Percentiles rank a stretch among this genome's conserved stretches.
Evolutionary conservation across 164 flowering plant genomes (phyloP).

Genomic region (Vitis rotundifolia): DNA sequence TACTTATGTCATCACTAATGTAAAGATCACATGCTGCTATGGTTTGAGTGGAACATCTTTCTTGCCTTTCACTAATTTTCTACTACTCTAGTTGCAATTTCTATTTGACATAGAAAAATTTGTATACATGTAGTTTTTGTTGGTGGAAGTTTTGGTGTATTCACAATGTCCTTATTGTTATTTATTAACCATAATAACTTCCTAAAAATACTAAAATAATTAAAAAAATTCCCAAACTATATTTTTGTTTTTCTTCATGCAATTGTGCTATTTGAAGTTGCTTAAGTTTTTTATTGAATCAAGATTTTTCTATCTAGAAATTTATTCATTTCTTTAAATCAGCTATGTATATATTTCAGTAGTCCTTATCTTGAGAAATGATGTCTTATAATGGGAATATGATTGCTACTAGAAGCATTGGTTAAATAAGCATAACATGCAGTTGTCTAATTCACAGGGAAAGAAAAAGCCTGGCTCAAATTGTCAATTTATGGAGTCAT

Average conservation of each 20-base stretch:
- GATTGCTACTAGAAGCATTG: no score
- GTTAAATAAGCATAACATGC: neutral
- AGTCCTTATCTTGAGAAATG: no score
- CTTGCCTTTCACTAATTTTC: neutral
- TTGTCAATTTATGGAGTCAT: slow-evolving; percentile 51
- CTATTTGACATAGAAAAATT: no score
- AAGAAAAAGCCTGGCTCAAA: slow-evolving; percentile 95
- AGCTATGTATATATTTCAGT: no score
- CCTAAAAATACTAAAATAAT: neutral
- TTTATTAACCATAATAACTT: neutral
- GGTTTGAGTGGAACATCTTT: neutral
- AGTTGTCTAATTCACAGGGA: slow-evolving; percentile 50
- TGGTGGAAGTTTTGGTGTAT: neutral
- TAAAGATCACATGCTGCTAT: neutral
- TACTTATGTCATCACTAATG: neutral
- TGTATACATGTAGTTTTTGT: neutral
- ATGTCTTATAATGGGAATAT: no score
- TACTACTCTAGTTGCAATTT: neutral
- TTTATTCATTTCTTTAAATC: no score
- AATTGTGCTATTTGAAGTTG: neutral
- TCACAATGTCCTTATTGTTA: neutral
- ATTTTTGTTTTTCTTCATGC: neutral
- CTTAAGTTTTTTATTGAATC: neutral
- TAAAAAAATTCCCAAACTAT: neutral
- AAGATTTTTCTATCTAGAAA: neutral